Base-by-base conservation (phyloP, 768 basidiomycete species). In the Russula lepida region DNA sequence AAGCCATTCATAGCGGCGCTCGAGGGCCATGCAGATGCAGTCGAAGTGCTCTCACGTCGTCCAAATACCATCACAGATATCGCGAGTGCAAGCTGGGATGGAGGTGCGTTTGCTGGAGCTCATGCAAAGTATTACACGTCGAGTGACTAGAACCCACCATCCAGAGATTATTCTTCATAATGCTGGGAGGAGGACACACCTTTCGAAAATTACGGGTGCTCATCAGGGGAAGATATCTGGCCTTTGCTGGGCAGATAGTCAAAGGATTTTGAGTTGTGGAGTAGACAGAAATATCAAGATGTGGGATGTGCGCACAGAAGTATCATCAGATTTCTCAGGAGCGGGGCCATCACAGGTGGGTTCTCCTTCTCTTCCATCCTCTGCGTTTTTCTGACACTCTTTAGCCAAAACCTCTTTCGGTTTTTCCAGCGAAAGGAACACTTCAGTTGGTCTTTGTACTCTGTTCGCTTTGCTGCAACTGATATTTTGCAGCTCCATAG, bases 1-100 rank as follows among this genome's bases (percentile, higher is more conserved):
- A 98, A 97, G 68, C 97, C 97, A 0, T 98, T 98, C 68, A 78
- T 99, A 17, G 91, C 83, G 39, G 81, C 84, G 55, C 71, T 99
- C 52, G 95, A 97, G 62, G 97, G 97, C 2, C 97, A 98, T 72
- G 79, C 89, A 9, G 60, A 62, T 21, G 60, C 60, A 2, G 60
- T 62, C 21, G 60, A 41, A 39, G 60, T 57, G 21, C 60, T 62
- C 21, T 27, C 56, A 2, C 60, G 60, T 15, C 55, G 60, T 23
- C 60, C 60, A 23, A 39, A 62, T 23, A 57, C 56, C 23, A 53
- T 62, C 23, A 62, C 60, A 6, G 60, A 62, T 30, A 32, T 62
- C 35, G 55, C 50, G 95, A 62, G 60, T 30, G 60, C 60, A 98
- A 90, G 91, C 66, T 98, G 95, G 81, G 94, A 98, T 71, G 97